These are phyloP conservation scores for Drechslerella coelobrocha DNA, from an alignment of 2,329 filamentous ascomycete genomes.

Conservation along the genomic window DNA sequence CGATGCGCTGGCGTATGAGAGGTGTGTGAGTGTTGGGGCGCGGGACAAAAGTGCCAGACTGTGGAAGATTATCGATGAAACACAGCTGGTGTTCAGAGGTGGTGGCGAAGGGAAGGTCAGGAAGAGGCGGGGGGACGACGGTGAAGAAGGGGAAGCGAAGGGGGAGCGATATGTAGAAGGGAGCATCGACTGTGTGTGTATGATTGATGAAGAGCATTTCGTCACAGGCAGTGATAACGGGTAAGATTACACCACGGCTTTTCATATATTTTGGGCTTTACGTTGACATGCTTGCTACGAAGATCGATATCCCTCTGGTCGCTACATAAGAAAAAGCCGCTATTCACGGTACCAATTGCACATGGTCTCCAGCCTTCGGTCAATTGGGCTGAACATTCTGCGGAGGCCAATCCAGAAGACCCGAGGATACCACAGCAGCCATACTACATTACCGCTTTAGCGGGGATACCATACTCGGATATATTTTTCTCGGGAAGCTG, in stretches of 20 bases:
- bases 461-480: constrained; percentile 87
- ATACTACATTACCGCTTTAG: constrained; percentile 87
- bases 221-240: constrained; percentile 95
- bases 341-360: constrained; percentile 78
- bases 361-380: constrained; percentile 83
- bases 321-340: constrained; percentile 89
- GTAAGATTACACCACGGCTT: constrained; percentile 53
- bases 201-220: constrained; percentile 86
- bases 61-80: constrained; percentile 97
- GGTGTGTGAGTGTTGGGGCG: constrained; percentile 87
- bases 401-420: constrained; percentile 70
- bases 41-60: constrained; percentile 88
- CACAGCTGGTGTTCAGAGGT: constrained; percentile 91
- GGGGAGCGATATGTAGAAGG: constrained; percentile 69
- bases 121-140: constrained; percentile 59
- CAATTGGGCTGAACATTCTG: constrained; percentile 72
- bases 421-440: constrained; percentile 72
- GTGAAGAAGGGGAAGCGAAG: constrained; percentile 46
- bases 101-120: constrained; percentile 65
- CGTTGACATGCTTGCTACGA: not conserved
- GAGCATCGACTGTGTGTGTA: constrained; percentile 88
- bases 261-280: not conserved
- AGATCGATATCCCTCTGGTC: constrained; percentile 77
- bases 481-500: constrained; percentile 90
- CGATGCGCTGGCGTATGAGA: constrained; percentile 80